Conservation (phyloP, 2,329 filamentous ascomycete species). For the Hypoxylon sp. region DNA sequence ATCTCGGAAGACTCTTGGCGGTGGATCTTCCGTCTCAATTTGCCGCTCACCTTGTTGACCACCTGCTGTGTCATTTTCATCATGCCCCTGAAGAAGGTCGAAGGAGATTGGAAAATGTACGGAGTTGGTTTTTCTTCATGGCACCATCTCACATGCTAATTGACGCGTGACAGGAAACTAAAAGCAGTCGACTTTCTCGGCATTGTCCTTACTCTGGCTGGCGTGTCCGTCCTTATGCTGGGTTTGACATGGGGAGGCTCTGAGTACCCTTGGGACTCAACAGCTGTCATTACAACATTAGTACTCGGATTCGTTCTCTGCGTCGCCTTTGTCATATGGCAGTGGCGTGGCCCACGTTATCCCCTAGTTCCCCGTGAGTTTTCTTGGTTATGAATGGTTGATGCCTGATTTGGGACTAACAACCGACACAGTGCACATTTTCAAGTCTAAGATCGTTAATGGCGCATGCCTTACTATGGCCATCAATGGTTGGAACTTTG, state of each 20-base stretch:
- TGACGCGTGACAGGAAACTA: constrained; percentile 57
- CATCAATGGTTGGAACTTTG: constrained; percentile 72
- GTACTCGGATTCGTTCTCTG: constrained; percentile 64
- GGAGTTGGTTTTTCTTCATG: constrained; percentile 23
- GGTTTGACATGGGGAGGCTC: constrained; percentile 73
- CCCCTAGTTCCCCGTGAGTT: constrained; percentile 63
- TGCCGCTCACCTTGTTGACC: constrained; percentile 66
- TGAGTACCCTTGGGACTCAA: constrained; percentile 69
- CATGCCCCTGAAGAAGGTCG: constrained; percentile 69
- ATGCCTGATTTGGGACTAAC: constrained; percentile 42
- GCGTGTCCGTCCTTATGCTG: constrained; percentile 63
- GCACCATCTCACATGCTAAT: neutral
- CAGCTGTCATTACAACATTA: constrained; percentile 68
- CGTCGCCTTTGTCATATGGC: constrained; percentile 67
- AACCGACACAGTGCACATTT: constrained; percentile 63
- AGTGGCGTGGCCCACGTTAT: constrained; percentile 64
- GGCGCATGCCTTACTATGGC: constrained; percentile 70
- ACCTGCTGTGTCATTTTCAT: constrained; percentile 66
- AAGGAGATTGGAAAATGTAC: constrained; percentile 65
- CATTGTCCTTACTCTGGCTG: constrained; percentile 61
- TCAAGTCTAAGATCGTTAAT: constrained; percentile 67
- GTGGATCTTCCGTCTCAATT: constrained; percentile 69
- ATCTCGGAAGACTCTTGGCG: constrained; percentile 63
- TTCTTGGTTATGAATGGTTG: neutral
- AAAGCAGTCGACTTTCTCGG: constrained; percentile 67